Base-by-base conservation (phyloP, 805 yeast genomes). In the Metschnikowia matae region DNA sequence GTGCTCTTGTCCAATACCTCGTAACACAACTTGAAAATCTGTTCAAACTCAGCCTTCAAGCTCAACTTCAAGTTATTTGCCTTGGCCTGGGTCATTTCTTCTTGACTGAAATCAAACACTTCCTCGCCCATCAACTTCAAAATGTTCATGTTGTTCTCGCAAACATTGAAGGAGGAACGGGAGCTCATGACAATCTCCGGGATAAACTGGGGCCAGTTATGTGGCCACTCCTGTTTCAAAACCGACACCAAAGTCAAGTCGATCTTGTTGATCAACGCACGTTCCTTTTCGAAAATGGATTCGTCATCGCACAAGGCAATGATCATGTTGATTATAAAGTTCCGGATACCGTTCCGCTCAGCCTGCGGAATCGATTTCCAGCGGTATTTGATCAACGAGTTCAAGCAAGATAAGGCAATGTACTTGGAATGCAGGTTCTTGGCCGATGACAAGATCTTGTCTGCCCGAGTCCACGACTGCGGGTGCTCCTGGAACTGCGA, bases 201-300 rank as follows among this genome's bases (percentile, higher is more conserved):
- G 46, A 94, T 87, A 62, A 94, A 94, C 61, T 85, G 87, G 17
- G 98, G 98, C 99, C 99, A 94, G 67, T 91, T 87, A 60, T 85
- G 89, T 33, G 99, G 99, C 99, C 99, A 94, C 67, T 94, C 99
- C 71, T 94, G 98, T 64, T 94, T 94, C 63, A 94, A 81, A 47
- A 94, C 85, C 63, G 91, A 95, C 35, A 94, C 99, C 62, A 94
- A 75, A 14, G 98, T 92, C 63, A 94, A 78, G 70, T 94, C 96
- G 61, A 91, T 90, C 68, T 94, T 94, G 73, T 87, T 89, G 64
- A 94, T 89, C 63, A 94, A 77, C 18, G 97, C 84, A 62, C 84
- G 85, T 64, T 89, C 89, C 39, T 79, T 69, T 45, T 77, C 78
- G 63, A 91, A 89, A 32, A 81, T 75, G 8, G 76, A 72, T 53